Conservation (phyloP, 768 basidiomycete species). For the Lentinula guzmanii region DNA sequence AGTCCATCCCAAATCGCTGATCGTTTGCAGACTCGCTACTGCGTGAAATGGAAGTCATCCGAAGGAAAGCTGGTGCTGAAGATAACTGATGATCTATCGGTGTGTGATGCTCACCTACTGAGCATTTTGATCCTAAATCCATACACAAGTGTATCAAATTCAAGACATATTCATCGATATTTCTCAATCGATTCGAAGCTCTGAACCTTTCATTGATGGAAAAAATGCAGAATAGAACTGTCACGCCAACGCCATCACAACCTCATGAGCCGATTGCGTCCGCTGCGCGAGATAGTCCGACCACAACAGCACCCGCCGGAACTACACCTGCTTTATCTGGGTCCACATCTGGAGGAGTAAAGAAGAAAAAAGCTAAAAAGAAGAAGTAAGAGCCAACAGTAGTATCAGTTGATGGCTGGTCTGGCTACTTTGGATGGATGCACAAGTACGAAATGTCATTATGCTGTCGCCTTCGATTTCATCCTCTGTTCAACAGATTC, state of each 20-base stretch:
- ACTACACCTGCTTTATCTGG: slow-evolving; percentile 11
- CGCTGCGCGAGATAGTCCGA: slow-evolving; percentile 16
- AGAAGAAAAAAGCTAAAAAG: slow-evolving; percentile 83
- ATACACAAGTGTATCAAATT: slow-evolving; percentile 83
- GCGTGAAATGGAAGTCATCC: slow-evolving; percentile 84
- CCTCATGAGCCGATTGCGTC: slow-evolving; percentile 12
- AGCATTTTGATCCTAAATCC: neutral
- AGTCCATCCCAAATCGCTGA: neutral
- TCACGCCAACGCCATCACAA: slow-evolving; percentile 20
- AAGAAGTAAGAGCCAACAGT: slow-evolving; percentile 23
- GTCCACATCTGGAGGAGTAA: slow-evolving; percentile 47
- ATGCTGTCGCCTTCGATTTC: neutral
- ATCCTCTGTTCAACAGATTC: neutral
- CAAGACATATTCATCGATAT: slow-evolving; percentile 90
- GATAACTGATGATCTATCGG: slow-evolving; percentile 87
- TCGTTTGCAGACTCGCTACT: slow-evolving; percentile 69
- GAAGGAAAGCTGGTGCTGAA: slow-evolving; percentile 89
- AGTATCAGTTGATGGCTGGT: neutral
- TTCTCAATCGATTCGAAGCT: slow-evolving; percentile 93
- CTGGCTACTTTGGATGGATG: neutral
- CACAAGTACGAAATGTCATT: neutral
- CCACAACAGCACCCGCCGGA: neutral
- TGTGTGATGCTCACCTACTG: slow-evolving; percentile 31
- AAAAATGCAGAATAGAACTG: slow-evolving; percentile 71
- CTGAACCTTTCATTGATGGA: slow-evolving; percentile 83